phyloP scores from a whole-genome alignment of 2,329 filamentous ascomycete genomes.

The Laburnicola sp. region DNA sequence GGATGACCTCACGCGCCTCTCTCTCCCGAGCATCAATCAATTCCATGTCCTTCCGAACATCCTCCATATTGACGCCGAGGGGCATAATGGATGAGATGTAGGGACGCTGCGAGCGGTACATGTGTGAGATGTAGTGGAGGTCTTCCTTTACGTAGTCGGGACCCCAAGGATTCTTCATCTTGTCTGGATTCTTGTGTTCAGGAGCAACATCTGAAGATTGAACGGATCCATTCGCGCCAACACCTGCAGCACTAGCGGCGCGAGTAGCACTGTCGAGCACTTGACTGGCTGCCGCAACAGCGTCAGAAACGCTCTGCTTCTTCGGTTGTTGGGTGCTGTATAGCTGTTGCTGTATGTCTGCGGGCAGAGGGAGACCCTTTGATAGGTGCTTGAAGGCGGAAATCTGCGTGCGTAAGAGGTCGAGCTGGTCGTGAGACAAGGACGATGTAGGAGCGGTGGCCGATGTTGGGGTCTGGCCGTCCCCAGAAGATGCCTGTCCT shows the following conservation, averaged over 20 bases:
- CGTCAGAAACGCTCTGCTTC: constrained; percentile 48
- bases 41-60: constrained; percentile 33
- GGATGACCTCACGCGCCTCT: constrained; percentile 81
- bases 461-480: constrained; percentile 43
- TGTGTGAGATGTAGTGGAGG: constrained; percentile 81
- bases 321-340: constrained; percentile 71
- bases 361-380: constrained; percentile 81
- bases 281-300: constrained; percentile 51
- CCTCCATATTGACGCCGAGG: constrained; percentile 82
- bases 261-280: constrained; percentile 56
- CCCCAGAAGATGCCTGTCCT: constrained; percentile 41
- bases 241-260: constrained; percentile 43
- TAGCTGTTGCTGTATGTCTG: constrained; percentile 77
- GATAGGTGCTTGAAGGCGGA: constrained; percentile 87
- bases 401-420: constrained; percentile 81
- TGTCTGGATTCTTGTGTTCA: constrained; percentile 53
- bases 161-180: constrained; percentile 54
- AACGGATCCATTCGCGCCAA: constrained; percentile 47
- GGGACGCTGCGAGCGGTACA: constrained; percentile 71
- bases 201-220: constrained; percentile 34
- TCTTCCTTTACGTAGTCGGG: constrained; percentile 52
- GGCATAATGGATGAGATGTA: constrained; percentile 89
- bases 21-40: constrained; percentile 11
- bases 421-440: constrained; percentile 70
- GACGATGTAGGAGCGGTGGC: constrained; percentile 27